phyloP scores from a whole-genome alignment of 768 basidiomycete genomes.

The Psilocybe sp. region DNA sequence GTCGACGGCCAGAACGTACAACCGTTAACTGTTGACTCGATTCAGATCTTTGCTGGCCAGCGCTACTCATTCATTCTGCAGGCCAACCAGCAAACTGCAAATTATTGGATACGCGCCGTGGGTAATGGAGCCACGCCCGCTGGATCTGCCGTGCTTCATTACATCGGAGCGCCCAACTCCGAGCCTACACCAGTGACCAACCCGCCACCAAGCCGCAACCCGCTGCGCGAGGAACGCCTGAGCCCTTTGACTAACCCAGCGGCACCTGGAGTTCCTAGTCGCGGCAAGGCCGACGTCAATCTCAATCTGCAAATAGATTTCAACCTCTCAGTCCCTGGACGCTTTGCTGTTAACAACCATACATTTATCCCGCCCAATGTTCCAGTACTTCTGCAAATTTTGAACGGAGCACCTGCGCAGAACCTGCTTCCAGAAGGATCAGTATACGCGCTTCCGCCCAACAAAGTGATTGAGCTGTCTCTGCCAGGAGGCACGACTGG shows the following conservation, averaged over 20 bases:
- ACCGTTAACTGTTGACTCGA: conserved; percentile 41
- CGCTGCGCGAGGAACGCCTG: conserved; percentile 37
- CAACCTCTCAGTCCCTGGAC: conserved; percentile 9
- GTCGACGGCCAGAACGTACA: conserved; percentile 41
- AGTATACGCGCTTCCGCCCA: conserved; percentile 40
- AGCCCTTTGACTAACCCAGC: conserved; percentile 31
- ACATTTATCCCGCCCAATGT: conserved; percentile 34
- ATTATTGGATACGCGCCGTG: conserved; percentile 50
- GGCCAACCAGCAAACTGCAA: conserved; percentile 43
- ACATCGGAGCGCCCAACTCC: conserved; percentile 37
- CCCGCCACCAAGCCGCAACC: conserved; percentile 8
- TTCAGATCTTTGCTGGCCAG: conserved; percentile 38
- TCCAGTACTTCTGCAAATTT: conserved; percentile 49
- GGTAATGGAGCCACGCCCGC: conserved; percentile 15
- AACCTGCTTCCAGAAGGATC: conserved; percentile 38
- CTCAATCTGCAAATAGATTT: conserved; percentile 31
- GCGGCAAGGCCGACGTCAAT: conserved; percentile 40
- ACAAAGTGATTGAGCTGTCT: conserved; percentile 46
- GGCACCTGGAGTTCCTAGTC: conserved; percentile 27
- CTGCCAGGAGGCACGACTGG: conserved; percentile 37
- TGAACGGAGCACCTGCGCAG: conserved; percentile 40
- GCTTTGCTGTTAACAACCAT: conserved; percentile 27
- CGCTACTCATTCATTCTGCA: conserved; percentile 35
- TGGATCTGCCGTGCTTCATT: conserved; percentile 45
- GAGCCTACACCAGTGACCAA: conserved; percentile 39